phyloP scores from a whole-genome alignment of 2,329 filamentous ascomycete species.

The Arthroderma sp. region DNA sequence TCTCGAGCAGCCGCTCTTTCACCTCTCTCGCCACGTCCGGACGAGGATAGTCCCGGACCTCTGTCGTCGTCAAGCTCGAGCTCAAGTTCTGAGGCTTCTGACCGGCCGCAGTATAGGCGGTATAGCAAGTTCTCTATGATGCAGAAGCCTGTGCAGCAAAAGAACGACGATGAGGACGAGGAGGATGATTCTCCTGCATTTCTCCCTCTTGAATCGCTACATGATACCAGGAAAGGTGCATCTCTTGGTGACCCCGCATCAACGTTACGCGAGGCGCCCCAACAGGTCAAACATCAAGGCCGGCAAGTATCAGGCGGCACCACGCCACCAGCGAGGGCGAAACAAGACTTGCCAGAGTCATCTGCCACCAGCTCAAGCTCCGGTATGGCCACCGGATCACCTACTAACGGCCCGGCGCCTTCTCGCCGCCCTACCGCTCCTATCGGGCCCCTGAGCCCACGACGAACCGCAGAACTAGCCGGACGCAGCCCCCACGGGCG shows the following conservation, averaged over 20 bases:
- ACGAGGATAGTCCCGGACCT: constrained; percentile 23
- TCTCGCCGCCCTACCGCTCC: constrained; percentile 12
- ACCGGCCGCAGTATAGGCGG: constrained; percentile 25
- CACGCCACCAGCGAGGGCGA: constrained; percentile 7
- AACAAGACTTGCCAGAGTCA: constrained; percentile 19
- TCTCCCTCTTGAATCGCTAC: constrained; percentile 25
- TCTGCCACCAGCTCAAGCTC: constrained; percentile 30
- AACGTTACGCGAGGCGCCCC: constrained; percentile 30
- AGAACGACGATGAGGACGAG: constrained; percentile 25
- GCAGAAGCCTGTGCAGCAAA: constrained; percentile 20
- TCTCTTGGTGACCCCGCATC: constrained; percentile 27
- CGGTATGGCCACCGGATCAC: constrained; percentile 20
- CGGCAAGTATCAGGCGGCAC: constrained; percentile 21
- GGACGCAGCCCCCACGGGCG: constrained; percentile 37
- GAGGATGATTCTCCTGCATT: constrained; percentile 38
- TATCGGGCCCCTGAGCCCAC: constrained; percentile 26
- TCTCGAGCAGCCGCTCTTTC: constrained; percentile 11
- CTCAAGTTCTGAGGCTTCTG: constrained; percentile 22
- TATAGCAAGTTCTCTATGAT: constrained; percentile 30
- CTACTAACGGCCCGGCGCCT: not conserved
- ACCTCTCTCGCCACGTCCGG: constrained; percentile 22
- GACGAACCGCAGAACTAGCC: constrained; percentile 38
- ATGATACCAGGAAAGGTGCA: constrained; percentile 15
- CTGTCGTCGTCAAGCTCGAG: constrained; percentile 21
- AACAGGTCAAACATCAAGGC: constrained; percentile 20